Evolutionary conservation across 345 rosid species (phyloP), one percentile per base, ranked within the genome.

Genomic region (Eucalyptus camaldulensis): DNA sequence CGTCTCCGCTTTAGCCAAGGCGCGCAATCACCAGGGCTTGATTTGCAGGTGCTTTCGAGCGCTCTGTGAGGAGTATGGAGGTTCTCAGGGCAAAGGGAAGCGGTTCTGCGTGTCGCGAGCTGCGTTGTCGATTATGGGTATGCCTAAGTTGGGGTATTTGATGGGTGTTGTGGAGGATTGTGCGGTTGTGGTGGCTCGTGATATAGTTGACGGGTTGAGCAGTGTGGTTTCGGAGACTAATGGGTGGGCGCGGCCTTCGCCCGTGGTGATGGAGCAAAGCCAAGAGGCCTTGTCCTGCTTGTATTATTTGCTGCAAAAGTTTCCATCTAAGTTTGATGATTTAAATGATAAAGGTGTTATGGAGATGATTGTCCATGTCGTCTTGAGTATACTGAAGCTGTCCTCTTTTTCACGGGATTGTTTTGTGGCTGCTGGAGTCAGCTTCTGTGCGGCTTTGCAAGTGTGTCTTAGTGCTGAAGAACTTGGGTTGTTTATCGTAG

Each of bases 351-450:
- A 91, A 62, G 93, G 89, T 88, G 90, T 94, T 49, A 90, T 96
- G 95, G 97, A 91, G 92, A 93, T 88, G 90, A 92, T 93, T 91
- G 88, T 96, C 17, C 92, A 88, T 89, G 95, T 95, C 90, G 90
- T 96, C 90, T 29, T 95, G 83, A 92, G 95, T 13, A 91, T 97
- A 76, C 90, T 97, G 93, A 94, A 95, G 90, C 94, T 96, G 5
- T 37, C 53, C 47, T 95, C 96, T 7, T 95, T 97, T 91, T 94
- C 99, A 1, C 91, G 99, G 90, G 99, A 97, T 91, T 96, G 99
- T 91, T 96, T 91, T 67, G 99, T 96, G 89, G 99, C 98, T 6
- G 98, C 99, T 53, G 99, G 99, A 80, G 99, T 97, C 90, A 93
- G 97, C 88, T 93, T 96, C 29, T 96, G 95, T 91, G 96, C 99